A percentile compares a stretch with the other conserved stretches of the same genome.
Evolutionary conservation across 805 yeast species (phyloP).

Genomic region (Spathaspora boniae): DNA sequence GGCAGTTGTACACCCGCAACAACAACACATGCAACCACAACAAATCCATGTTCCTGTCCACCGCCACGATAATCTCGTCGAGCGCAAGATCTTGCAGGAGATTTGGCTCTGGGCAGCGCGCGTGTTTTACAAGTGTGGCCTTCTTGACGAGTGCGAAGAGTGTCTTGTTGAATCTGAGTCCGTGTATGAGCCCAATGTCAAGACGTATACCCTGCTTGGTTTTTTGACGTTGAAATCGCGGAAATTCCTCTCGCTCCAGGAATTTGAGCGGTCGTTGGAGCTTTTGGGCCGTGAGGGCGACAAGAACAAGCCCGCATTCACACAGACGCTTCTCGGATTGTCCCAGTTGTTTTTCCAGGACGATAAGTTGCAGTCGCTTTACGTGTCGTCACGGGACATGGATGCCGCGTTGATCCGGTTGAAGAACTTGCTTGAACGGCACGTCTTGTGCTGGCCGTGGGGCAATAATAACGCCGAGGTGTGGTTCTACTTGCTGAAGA

Average conservation of each 20-base stretch:
- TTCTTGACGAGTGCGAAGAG: conserved; percentile 58
- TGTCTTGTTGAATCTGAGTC: conserved; percentile 71
- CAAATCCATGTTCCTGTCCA: too few relatives aligned
- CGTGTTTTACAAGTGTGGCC: conserved; percentile 55
- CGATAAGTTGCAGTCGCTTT: conserved; percentile 29
- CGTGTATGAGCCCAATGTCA: conserved; percentile 41
- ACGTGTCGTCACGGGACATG: conserved; percentile 53
- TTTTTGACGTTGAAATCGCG: conserved; percentile 40
- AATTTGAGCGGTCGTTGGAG: conserved; percentile 62
- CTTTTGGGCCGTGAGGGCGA: too few relatives aligned
- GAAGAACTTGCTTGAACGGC: conserved; percentile 42
- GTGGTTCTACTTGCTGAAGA: conserved; percentile 63
- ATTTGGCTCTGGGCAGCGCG: conserved; percentile 76
- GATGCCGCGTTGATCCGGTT: conserved; percentile 60
- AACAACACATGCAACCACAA: too few relatives aligned
- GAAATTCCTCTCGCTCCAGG: conserved; percentile 52
- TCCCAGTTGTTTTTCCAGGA: conserved; percentile 47
- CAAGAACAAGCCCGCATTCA: too few relatives aligned
- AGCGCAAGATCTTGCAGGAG: conserved; percentile 46
- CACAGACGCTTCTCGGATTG: conserved; percentile 50
- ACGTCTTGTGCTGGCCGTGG: conserved; percentile 35
- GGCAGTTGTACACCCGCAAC: background rate
- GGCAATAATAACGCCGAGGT: conserved; percentile 50
- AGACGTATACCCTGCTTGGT: conserved; percentile 50
- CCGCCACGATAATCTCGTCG: conserved; percentile 14